phyloP scores from a whole-genome alignment of 116 monocot species.

The Phalaenopsis hybrid region DNA sequence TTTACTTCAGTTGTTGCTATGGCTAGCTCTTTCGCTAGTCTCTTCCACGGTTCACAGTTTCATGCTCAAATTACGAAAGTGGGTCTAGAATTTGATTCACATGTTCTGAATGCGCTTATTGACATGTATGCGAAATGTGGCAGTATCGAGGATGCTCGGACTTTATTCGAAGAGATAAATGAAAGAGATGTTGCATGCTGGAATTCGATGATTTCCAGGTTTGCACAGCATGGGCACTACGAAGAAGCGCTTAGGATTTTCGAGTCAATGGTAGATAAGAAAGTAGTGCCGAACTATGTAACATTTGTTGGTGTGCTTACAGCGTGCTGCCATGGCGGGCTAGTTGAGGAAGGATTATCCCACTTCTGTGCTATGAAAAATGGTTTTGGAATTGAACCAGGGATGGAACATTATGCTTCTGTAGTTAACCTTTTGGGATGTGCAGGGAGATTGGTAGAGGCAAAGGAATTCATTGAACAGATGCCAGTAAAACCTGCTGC shows the following conservation, averaged over 20 bases:
- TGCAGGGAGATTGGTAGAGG: slow-evolving; percentile 50
- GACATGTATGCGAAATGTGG: slow-evolving; percentile 97
- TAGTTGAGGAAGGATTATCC: slow-evolving; percentile 49
- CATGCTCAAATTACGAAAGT: slow-evolving; percentile 59
- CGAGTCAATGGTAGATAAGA: slow-evolving; percentile 29
- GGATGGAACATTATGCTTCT: slow-evolving; percentile 70
- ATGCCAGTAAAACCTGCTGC: slow-evolving; percentile 56
- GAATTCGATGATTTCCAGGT: slow-evolving; percentile 88
- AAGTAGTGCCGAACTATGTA: slow-evolving; percentile 49
- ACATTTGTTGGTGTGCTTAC: slow-evolving; percentile 64
- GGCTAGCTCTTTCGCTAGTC: slow-evolving; percentile 46
- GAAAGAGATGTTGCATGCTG: slow-evolving; percentile 58
- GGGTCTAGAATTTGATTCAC: slow-evolving; percentile 47
- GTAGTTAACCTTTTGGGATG: slow-evolving; percentile 54
- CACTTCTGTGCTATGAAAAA: slow-evolving; percentile 49
- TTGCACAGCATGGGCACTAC: slow-evolving; percentile 65
- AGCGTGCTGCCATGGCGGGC: slow-evolving; percentile 65
- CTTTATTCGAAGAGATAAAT: slow-evolving; percentile 27
- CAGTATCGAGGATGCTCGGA: slow-evolving; percentile 43
- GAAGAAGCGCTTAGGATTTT: slow-evolving; percentile 60
- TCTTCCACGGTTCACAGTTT: slow-evolving; percentile 50
- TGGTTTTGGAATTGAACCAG: slow-evolving; percentile 42
- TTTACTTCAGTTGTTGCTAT: slow-evolving; percentile 56
- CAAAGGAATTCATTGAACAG: slow-evolving; percentile 45
- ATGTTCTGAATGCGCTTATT: slow-evolving; percentile 66